Evolutionary conservation across 2,329 filamentous ascomycete genomes (phyloP).

Genomic region (Fusarium armeniacum): DNA sequence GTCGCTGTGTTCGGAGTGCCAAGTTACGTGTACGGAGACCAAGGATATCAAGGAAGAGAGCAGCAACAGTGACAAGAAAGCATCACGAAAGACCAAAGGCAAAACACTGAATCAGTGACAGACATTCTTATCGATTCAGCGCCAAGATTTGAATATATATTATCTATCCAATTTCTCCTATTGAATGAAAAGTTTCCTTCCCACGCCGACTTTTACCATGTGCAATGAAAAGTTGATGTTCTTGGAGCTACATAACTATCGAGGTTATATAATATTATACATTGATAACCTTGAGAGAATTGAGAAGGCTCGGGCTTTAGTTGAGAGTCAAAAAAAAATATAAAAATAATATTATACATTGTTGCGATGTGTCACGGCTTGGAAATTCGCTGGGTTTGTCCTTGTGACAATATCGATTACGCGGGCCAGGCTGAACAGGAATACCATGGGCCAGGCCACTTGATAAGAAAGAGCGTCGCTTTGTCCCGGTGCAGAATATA

Average conservation of each 20-base stretch:
- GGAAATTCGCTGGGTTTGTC: neutral
- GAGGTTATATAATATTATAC: neutral
- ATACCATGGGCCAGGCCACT: constrained; percentile 1
- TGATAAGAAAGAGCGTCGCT: neutral
- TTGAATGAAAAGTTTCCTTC: neutral
- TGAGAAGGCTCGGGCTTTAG: no score
- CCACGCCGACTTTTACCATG: neutral
- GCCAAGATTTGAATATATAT: neutral
- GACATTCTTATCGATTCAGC: neutral
- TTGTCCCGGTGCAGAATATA: neutral
- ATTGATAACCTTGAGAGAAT: no score
- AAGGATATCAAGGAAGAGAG: constrained; percentile 3
- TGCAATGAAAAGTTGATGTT: neutral
- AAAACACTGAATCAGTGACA: neutral
- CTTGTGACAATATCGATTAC: neutral
- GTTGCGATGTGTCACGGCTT: neutral
- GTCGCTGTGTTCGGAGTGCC: constrained; percentile 37
- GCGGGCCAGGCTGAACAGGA: neutral
- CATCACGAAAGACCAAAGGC: neutral
- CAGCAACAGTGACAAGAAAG: constrained; percentile 14
- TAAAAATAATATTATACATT: neutral
- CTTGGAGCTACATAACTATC: neutral
- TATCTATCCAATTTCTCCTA: neutral
- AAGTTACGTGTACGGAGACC: constrained; percentile 24
- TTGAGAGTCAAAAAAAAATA: no score